Evolutionary conservation across 2,329 filamentous ascomycete species (phyloP).

Genomic region (Ophiostoma sp.): DNA sequence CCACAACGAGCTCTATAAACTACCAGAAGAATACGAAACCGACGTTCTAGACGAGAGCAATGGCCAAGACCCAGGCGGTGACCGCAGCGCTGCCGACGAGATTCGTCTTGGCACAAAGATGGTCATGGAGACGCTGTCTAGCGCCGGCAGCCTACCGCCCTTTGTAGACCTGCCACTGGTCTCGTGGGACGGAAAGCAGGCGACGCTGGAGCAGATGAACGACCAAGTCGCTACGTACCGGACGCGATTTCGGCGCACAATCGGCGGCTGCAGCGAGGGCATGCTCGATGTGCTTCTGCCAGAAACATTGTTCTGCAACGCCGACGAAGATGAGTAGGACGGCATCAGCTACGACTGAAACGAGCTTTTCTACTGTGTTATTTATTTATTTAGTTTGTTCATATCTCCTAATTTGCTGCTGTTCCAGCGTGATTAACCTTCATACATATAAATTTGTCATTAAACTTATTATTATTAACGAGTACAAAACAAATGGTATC

Average conservation of each 20-base stretch:
- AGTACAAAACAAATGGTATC: not conserved
- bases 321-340: not conserved
- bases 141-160: constrained; percentile 40
- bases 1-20: constrained; percentile 67
- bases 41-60: constrained; percentile 26
- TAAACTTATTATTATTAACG: no score
- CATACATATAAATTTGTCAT: no score
- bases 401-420: no score
- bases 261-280: constrained; percentile 59
- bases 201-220: constrained; percentile 39
- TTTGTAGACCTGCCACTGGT: constrained; percentile 53
- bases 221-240: constrained; percentile 48
- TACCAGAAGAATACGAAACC: constrained; percentile 61
- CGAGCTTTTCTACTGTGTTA: not conserved
- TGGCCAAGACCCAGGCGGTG: constrained; percentile 3
- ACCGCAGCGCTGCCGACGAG: constrained; percentile 30
- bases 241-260: constrained; percentile 52
- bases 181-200: constrained; percentile 55
- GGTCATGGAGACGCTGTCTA: constrained; percentile 45
- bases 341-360: no score
- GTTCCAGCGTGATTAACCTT: no score
- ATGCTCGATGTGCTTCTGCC: constrained; percentile 24
- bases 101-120: constrained; percentile 38
- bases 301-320: constrained; percentile 23
- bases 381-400: not conserved